Conservation (phyloP, 2,329 filamentous ascomycete genomes). For the Neofusicoccum sp. region DNA sequence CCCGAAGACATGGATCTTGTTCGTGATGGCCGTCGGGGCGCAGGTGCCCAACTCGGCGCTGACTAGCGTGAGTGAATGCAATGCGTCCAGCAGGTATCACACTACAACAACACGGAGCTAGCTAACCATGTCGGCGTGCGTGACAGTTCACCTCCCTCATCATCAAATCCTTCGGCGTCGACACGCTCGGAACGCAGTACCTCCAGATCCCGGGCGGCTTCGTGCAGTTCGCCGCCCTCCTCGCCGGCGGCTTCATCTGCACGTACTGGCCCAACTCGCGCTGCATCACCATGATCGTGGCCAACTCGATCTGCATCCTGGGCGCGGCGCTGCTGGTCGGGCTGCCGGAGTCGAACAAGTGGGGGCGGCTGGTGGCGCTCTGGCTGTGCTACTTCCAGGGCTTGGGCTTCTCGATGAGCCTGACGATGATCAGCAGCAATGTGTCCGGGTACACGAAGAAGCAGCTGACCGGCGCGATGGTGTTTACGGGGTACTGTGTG, state of each 20-base stretch:
- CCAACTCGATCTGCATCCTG: conserved; percentile 56
- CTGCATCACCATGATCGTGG: conserved; percentile 56
- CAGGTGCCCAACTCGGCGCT: conserved; percentile 58
- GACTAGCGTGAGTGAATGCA: conserved; percentile 40
- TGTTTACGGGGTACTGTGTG: conserved; percentile 56
- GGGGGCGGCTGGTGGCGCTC: conserved; percentile 56
- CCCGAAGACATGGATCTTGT: conserved; percentile 60
- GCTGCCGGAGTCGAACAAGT: conserved; percentile 52
- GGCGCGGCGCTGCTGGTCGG: conserved; percentile 54
- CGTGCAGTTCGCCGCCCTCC: conserved; percentile 55
- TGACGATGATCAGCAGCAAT: conserved; percentile 55
- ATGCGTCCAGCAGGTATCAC: not conserved
- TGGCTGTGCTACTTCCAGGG: conserved; percentile 59
- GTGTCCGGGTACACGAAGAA: conserved; percentile 58
- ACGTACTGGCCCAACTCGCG: conserved; percentile 53
- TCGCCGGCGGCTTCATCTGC: conserved; percentile 51
- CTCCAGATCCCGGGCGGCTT: conserved; percentile 61
- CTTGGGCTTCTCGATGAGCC: conserved; percentile 52
- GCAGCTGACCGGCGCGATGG: conserved; percentile 49
- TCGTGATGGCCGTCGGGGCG: conserved; percentile 51
- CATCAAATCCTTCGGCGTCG: conserved; percentile 71
- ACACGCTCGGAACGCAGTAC: conserved; percentile 78
- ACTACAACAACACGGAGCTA: not conserved
- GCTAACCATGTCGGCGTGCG: too few species aligned
- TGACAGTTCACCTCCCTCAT: conserved; percentile 48